Base-by-base conservation (phyloP, 345 rosid species). In the Brassica cretica region DNA sequence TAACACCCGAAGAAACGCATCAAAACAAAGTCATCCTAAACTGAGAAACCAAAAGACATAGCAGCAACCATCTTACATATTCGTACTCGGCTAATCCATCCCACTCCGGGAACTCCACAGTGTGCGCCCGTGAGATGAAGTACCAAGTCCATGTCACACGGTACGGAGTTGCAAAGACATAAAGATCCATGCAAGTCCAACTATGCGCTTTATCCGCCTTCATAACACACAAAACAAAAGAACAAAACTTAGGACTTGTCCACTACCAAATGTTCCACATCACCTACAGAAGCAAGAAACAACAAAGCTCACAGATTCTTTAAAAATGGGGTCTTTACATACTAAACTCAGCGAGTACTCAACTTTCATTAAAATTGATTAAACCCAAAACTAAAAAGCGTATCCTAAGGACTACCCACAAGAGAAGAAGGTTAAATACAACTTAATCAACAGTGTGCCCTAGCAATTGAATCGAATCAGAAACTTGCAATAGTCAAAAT, bases 61-160 rank as follows among this genome's bases (percentile, higher is more conserved):
- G 6, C 76, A 41, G 3, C 49, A 55, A 55, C 8, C 9, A 75
- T 66, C 93, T 81, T 88, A 94, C 98, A 74, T 91, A 91, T 84
- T 92, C 98, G 72, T 86, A 89, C 84, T 94, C 98, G n/a, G 89
- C 89, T 84, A 79, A 79, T 19, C 91, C 96, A 76, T 88, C 94
- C 98, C 98, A 94, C 70, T 84, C 89, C 3, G 88, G 44, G 62
- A 94, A 82, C 16, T 94, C 98, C 25, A 92, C 76, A 1, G 95
- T 91, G 77, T 94, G 98, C 77, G 91, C 87, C 44, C 98, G 90
- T 7, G 98, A 87, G 61, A 88, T 30, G 78, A 92, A 86, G 78
- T 94, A 92, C 83, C 90, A 94, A 83, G 90, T 94, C 98, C 98
- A 94, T 2, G 98, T 91, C n/a, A 91, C 91, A 1, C 93, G 93